A percentile compares a stretch with the other conserved stretches of the same genome.
Evolutionary conservation across 805 yeast genomes (phyloP).

Genomic region (Cyberlindnera maritima): DNA sequence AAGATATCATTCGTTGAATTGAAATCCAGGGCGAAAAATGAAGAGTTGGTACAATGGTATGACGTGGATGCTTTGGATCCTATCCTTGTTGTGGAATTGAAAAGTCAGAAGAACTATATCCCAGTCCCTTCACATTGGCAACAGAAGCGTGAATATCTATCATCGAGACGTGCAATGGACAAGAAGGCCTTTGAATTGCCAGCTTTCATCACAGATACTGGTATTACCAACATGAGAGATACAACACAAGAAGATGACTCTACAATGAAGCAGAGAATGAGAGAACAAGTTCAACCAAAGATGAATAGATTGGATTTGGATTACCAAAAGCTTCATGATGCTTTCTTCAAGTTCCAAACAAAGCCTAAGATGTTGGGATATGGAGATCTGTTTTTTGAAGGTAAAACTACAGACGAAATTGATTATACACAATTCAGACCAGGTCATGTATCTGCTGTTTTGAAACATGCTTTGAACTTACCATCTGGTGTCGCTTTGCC

Average conservation of each 20-base stretch:
- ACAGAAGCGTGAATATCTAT: slow-evolving; percentile 67
- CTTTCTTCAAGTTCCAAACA: slow-evolving; percentile 79
- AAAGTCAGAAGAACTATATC: slow-evolving; percentile 61
- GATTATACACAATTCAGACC: slow-evolving; percentile 50
- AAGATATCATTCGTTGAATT: slow-evolving; percentile 66
- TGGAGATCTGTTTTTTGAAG: slow-evolving; percentile 83
- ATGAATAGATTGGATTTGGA: slow-evolving; percentile 85
- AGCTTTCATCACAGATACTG: slow-evolving; percentile 72
- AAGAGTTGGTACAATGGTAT: slow-evolving; percentile 81
- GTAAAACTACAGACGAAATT: slow-evolving; percentile 54
- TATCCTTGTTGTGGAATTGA: slow-evolving; percentile 56
- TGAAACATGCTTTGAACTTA: slow-evolving; percentile 71
- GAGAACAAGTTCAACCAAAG: slow-evolving; percentile 87
- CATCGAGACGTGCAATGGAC: slow-evolving; percentile 63
- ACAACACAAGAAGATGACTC: slow-evolving; percentile 48
- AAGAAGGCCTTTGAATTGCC: slow-evolving; percentile 78
- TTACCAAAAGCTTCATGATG: slow-evolving; percentile 75
- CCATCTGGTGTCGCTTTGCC: slow-evolving; percentile 53
- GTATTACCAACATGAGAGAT: slow-evolving; percentile 83
- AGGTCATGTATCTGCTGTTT: slow-evolving; percentile 59
- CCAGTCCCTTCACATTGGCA: slow-evolving; percentile 89
- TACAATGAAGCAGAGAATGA: slow-evolving; percentile 63
- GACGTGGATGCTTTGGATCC: slow-evolving; percentile 89
- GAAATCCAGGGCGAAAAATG: slow-evolving; percentile 57
- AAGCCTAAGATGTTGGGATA: slow-evolving; percentile 64